A percentile compares a stretch with the other conserved stretches of the same genome.
Evolutionary conservation across 1,284 basidiomycete genomes (phyloP).

Genomic region (Trichosporon sp.): DNA sequence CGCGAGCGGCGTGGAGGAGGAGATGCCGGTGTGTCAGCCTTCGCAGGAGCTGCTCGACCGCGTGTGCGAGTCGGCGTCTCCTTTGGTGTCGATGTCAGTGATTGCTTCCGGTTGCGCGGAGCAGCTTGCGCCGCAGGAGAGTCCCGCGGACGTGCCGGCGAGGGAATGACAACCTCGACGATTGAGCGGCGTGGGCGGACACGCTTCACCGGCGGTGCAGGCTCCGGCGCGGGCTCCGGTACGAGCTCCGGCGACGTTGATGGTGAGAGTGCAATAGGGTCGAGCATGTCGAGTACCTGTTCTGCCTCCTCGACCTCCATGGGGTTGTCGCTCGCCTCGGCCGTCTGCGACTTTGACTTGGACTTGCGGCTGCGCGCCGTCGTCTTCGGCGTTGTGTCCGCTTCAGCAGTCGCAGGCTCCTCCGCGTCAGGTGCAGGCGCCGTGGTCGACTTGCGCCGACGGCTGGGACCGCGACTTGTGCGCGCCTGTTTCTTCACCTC

Average conservation of each 20-base stretch:
- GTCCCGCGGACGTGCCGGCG: background rate
- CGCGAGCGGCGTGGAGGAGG: background rate
- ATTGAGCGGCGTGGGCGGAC: background rate
- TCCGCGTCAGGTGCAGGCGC: background rate
- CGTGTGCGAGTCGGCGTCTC: background rate
- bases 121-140: background rate
- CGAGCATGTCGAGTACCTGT: background rate
- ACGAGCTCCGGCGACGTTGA: background rate
- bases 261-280: background rate
- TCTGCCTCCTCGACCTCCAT: background rate
- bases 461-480: background rate
- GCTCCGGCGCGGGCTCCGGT: background rate
- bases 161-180: background rate
- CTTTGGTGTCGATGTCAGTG: background rate
- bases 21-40: background rate
- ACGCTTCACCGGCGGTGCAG: background rate
- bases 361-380: background rate
- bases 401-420: background rate
- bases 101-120: background rate
- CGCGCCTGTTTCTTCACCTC: background rate
- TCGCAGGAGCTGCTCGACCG: background rate
- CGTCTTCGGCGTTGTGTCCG: background rate
- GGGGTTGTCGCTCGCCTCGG: background rate
- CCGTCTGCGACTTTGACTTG: background rate
- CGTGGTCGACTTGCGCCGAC: background rate